Percentiles rank a stretch among this genome's conserved stretches.
These are phyloP conservation scores for Ophiocordyceps robertsii DNA, from an alignment of 2,329 filamentous ascomycete genomes.

Conservation along the genomic window DNA sequence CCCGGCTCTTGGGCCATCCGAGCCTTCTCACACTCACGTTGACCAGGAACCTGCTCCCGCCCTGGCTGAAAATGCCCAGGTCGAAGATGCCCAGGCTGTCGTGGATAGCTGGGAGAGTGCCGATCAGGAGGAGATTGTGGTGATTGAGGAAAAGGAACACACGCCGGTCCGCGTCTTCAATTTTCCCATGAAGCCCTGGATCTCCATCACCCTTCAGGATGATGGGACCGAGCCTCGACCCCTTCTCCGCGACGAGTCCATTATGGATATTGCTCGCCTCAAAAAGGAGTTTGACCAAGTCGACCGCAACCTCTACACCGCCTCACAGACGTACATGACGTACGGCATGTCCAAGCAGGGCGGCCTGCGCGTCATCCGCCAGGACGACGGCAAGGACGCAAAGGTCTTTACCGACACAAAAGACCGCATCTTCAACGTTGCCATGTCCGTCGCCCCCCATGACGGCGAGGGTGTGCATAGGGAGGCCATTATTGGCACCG, in stretches of 20 bases:
- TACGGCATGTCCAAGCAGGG: constrained; percentile 91
- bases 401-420: constrained; percentile 84
- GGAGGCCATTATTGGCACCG: constrained; percentile 82
- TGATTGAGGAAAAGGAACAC: constrained; percentile 52
- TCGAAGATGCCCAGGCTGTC: constrained; percentile 38
- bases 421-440: constrained; percentile 90
- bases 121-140: constrained; percentile 54
- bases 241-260: constrained; percentile 60
- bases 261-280: constrained; percentile 85
- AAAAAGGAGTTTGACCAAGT: constrained; percentile 98
- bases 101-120: constrained; percentile 90
- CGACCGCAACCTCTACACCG: constrained; percentile 82
- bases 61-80: constrained; percentile 40
- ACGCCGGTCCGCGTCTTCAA: constrained; percentile 72
- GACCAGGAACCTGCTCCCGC: constrained; percentile 19
- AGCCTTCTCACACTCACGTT: not conserved
- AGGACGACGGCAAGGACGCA: constrained; percentile 83
- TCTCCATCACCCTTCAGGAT: constrained; percentile 66
- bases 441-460: constrained; percentile 57
- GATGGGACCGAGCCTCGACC: constrained; percentile 41
- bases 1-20: not conserved
- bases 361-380: constrained; percentile 83
- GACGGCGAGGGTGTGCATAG: constrained; percentile 44
- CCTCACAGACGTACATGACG: constrained; percentile 80
- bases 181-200: constrained; percentile 94